Conservation (phyloP, 306 rosid species). For the Astragalus glycyphyllos region DNA sequence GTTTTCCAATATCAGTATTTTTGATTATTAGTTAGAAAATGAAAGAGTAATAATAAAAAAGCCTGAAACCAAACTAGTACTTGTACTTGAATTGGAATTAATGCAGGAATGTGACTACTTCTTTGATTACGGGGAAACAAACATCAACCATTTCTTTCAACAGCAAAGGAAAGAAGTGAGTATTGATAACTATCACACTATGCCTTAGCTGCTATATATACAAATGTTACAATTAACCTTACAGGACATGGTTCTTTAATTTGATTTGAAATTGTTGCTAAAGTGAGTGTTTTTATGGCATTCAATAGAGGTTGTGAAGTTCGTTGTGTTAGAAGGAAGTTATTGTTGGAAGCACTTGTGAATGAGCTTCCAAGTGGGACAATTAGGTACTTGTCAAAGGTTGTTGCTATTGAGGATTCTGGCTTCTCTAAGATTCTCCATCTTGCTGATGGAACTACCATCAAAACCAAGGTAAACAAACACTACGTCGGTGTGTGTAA, state of each 20-base stretch:
- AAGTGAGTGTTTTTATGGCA: not conserved
- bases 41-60: too few species aligned
- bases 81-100: not conserved
- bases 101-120: conserved; percentile 56
- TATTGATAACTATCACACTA: not conserved
- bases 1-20: too few species aligned
- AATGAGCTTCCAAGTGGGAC: conserved; percentile 72
- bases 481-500: not conserved
- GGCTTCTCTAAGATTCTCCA: conserved; percentile 64
- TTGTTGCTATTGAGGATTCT: conserved; percentile 69
- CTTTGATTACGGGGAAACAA: conserved; percentile 56
- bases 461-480: conserved; percentile 63
- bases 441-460: conserved; percentile 67
- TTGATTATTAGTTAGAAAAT: too few species aligned
- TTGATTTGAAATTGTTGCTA: not conserved
- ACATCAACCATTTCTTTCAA: conserved; percentile 45
- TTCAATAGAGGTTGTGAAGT: conserved; percentile 47
- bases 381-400: conserved; percentile 73
- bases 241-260: not conserved
- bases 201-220: too few species aligned
- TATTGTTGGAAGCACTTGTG: conserved; percentile 64
- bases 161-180: conserved; percentile 59
- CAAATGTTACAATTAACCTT: not conserved
- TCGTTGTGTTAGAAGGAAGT: conserved; percentile 60
- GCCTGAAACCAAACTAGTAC: too few species aligned